These are phyloP conservation scores for Sphagnum fallax DNA, from an alignment of 228 moss, liverwort and hornwort species.

Conservation along the genomic window DNA sequence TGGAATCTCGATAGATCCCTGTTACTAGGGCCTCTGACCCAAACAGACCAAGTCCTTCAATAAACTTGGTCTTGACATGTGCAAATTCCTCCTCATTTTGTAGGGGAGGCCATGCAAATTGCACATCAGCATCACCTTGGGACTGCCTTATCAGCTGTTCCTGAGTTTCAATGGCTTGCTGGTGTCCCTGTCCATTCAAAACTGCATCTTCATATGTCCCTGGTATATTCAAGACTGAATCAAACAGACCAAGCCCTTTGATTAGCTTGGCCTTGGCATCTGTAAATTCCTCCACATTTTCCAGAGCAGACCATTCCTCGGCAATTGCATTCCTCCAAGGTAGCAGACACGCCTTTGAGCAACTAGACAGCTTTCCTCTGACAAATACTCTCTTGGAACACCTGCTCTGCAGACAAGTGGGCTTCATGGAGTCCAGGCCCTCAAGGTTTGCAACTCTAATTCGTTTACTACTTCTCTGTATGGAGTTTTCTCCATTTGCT, in stretches of 20 bases:
- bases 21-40: slow-evolving; percentile 28
- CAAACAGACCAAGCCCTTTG: too few relatives aligned
- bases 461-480: neutral
- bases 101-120: slow-evolving; percentile 41
- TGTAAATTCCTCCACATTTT: too few relatives aligned
- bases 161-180: slow-evolving; percentile 32
- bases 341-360: slow-evolving; percentile 9
- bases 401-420: slow-evolving; percentile 5
- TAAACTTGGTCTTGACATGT: slow-evolving; percentile 27
- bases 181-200: slow-evolving; percentile 20
- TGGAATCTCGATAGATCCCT: slow-evolving; percentile 29
- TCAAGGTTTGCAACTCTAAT: neutral
- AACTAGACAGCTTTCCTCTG: neutral
- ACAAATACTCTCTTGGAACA: neutral
- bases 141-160: slow-evolving; percentile 15
- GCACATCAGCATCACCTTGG: slow-evolving; percentile 48
- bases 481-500: neutral
- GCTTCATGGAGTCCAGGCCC: neutral
- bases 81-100: slow-evolving; percentile 19
- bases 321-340: neutral
- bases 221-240: neutral
- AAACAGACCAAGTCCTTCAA: slow-evolving; percentile 24
- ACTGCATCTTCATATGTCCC: neutral
- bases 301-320: neutral
- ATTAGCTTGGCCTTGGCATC: too few relatives aligned